Conservation (phyloP, 2,329 filamentous ascomycete genomes). For the Phaeosphaeria sp. region DNA sequence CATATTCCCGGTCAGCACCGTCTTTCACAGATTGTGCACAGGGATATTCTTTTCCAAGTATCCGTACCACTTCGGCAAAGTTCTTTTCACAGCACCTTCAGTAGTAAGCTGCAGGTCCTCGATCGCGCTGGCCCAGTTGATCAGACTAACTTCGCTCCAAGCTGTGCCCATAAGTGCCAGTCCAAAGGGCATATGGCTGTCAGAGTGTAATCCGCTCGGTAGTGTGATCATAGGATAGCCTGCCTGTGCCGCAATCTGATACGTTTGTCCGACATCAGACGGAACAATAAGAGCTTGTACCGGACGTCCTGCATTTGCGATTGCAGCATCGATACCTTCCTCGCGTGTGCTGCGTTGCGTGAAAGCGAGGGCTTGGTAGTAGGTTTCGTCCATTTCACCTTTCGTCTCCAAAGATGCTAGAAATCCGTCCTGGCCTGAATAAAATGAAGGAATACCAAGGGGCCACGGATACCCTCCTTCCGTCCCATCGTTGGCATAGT, state of each 20-base stretch:
- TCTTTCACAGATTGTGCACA: slow-evolving; percentile 27
- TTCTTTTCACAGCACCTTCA: slow-evolving; percentile 25
- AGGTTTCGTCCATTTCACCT: slow-evolving; percentile 69
- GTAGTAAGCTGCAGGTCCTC: slow-evolving; percentile 47
- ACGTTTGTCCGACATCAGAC: slow-evolving; percentile 70
- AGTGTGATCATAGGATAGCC: slow-evolving; percentile 77
- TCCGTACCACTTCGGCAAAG: slow-evolving; percentile 47
- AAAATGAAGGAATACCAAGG: slow-evolving; percentile 57
- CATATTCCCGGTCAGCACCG: neutral
- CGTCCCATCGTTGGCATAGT: slow-evolving; percentile 65
- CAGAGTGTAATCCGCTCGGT: slow-evolving; percentile 64
- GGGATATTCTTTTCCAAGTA: slow-evolving; percentile 51
- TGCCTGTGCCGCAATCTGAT: slow-evolving; percentile 75
- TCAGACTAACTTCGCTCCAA: slow-evolving; percentile 64
- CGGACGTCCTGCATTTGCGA: slow-evolving; percentile 53
- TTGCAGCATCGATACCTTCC: slow-evolving; percentile 73
- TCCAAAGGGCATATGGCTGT: slow-evolving; percentile 55
- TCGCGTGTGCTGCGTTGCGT: slow-evolving; percentile 65
- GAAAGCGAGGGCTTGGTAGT: slow-evolving; percentile 71
- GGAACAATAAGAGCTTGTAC: slow-evolving; percentile 73
- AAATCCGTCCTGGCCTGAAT: slow-evolving; percentile 75
- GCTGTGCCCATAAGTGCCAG: slow-evolving; percentile 63
- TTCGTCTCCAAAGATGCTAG: slow-evolving; percentile 67
- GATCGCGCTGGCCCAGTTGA: slow-evolving; percentile 64
- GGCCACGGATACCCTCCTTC: slow-evolving; percentile 69